Percentiles rank a stretch among this genome's conserved stretches.
phyloP scores from a whole-genome alignment of 2,329 filamentous ascomycete species.

The Ophioceras dolichostomum region DNA sequence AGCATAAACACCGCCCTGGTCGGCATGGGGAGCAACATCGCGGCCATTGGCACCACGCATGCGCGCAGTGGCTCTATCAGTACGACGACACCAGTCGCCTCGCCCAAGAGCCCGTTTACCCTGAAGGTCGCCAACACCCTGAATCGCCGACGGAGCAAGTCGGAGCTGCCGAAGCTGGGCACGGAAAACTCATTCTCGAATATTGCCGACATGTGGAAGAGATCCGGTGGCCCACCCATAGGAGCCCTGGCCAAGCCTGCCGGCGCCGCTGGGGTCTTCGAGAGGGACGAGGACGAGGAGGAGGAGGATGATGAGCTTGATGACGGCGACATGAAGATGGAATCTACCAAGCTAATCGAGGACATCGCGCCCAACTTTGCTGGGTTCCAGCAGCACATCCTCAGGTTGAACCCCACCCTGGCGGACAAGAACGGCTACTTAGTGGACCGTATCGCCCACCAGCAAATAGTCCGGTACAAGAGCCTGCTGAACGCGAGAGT shows the following conservation, averaged over 20 bases:
- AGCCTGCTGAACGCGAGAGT: conserved; percentile 57
- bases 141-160: conserved; percentile 44
- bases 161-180: conserved; percentile 28
- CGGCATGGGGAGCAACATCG: conserved; percentile 40
- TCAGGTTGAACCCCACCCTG: conserved; percentile 62
- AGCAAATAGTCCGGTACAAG: conserved; percentile 72
- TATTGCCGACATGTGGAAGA: conserved; percentile 38
- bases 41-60: conserved; percentile 43
- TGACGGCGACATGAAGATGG: conserved; percentile 48
- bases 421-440: conserved; percentile 44
- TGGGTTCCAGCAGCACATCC: conserved; percentile 66
- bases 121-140: conserved; percentile 35
- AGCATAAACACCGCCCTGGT: conserved; percentile 48
- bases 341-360: conserved; percentile 50
- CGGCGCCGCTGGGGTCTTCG: conserved; percentile 6
- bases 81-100: conserved; percentile 21
- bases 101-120: conserved; percentile 35
- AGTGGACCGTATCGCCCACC: conserved; percentile 69
- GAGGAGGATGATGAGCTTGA: conserved; percentile 46
- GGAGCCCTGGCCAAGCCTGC: conserved; percentile 26
- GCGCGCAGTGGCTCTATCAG: conserved; percentile 49
- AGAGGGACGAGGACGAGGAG: conserved; percentile 44
- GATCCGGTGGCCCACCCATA: conserved; percentile 40
- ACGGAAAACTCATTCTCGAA: conserved; percentile 26
- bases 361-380: conserved; percentile 59